Evolutionary conservation across 2,329 filamentous ascomycete genomes (phyloP), one percentile per base, ranked within the genome.

Genomic region (Plectosphaerella sp.): DNA sequence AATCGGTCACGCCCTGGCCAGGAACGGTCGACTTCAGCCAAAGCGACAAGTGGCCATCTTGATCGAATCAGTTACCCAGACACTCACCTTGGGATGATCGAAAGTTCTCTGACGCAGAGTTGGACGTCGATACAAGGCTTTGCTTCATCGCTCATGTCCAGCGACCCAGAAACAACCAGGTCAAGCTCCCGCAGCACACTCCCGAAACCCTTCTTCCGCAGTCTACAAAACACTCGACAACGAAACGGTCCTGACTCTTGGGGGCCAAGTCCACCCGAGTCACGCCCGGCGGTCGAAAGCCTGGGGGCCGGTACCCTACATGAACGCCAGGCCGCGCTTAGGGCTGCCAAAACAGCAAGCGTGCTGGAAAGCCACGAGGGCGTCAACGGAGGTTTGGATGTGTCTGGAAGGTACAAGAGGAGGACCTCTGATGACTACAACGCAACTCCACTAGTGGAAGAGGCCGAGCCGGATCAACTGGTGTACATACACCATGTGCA

Each of bases 401-500:
- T 79, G 24, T 66, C 71, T 2, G 78, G 80, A 24, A 75, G 71
- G 55, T 80, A 76, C 64, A 90, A 90, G 70, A 78, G 84, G 59
- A 77, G 87, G 58, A 85, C 79, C 47, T 90, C 87, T 5, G 86
- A 89, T 60, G 86, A 89, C 49, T 62, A 72, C n/a, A 52, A 67
- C 25, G 61, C 59, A 16, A 51, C 59, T 42, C 59, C 67, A 28
- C 57, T 65, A 10, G 73, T 71, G 49, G 80, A 85, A 48, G 77
- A 83, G 35, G 83, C 87, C 35, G 77, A 83, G 48, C 79, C 84
- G 59, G 88, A 95, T 59, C 88, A 90, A 20, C 73, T 97, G 57
- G 92, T 93, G 16, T 99, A 97, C 67, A 77, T 97, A 49, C 94
- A 99, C 69, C 85, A 88, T 61, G 90, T 97, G 16, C 81, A 86